A percentile compares a stretch with the other conserved stretches of the same genome.
Evolutionary conservation across 2,329 filamentous ascomycete species (phyloP).

Genomic region (Drechslera avenae): DNA sequence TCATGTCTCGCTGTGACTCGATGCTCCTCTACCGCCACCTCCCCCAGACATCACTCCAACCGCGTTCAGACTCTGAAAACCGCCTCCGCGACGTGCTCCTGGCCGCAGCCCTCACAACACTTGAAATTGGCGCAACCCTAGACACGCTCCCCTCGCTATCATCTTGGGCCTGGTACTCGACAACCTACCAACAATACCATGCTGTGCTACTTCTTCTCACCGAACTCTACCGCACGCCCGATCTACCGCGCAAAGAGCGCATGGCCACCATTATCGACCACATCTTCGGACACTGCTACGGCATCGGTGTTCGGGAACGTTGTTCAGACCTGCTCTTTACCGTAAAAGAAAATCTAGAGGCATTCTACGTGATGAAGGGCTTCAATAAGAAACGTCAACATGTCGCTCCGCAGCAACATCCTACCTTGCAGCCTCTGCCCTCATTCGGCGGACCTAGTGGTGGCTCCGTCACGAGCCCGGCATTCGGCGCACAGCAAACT

Average conservation of each 20-base stretch:
- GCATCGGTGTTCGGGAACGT: constrained; percentile 42
- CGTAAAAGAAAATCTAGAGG: constrained; percentile 47
- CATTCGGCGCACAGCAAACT: constrained; percentile 13
- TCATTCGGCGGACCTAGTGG: constrained; percentile 20
- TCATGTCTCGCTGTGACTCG: constrained; percentile 48
- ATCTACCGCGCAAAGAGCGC: constrained; percentile 41
- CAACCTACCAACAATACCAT: constrained; percentile 48
- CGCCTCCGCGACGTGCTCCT: constrained; percentile 45
- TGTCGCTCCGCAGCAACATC: constrained; percentile 34
- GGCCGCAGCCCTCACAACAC: constrained; percentile 43
- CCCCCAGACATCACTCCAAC: constrained; percentile 40
- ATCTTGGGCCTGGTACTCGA: constrained; percentile 46
- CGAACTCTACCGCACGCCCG: constrained; percentile 46
- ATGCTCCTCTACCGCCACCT: constrained; percentile 49
- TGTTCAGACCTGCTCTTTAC: constrained; percentile 45
- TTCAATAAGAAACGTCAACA: constrained; percentile 37
- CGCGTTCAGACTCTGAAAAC: constrained; percentile 45
- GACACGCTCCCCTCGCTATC: constrained; percentile 45
- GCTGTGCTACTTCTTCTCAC: constrained; percentile 46
- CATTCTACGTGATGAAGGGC: constrained; percentile 48
- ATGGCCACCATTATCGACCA: constrained; percentile 49
- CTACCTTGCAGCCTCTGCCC: constrained; percentile 32
- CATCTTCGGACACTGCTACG: constrained; percentile 48
- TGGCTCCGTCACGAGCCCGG: constrained; percentile 11
- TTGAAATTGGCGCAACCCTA: constrained; percentile 48